Base-by-base conservation (phyloP, 306 rosid species). In the Echinosophora koreensis region DNA sequence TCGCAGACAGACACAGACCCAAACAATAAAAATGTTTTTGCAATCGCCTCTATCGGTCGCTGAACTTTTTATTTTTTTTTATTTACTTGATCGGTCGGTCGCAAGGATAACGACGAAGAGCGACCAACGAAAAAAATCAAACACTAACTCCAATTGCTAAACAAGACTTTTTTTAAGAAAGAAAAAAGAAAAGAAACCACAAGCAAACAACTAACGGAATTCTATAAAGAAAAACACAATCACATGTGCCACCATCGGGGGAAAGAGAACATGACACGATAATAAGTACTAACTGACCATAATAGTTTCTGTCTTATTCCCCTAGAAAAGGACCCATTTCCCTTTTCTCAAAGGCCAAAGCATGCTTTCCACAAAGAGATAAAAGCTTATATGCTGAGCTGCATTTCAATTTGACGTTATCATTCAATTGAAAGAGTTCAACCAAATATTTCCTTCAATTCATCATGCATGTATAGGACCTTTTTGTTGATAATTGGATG, bases 271-370 rank as follows among this genome's bases (percentile, higher is more conserved):
- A 61, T 11, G 56, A 17, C 47, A 70, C 15, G 41, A 56, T 77
- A 28, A 71, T 18, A 51, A 71, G 37, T 5, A 71, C 83, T 80
- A 82, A 76, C 73, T 44, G 34, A 46, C 46, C 81, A 78, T 86
- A 75, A 89, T 84, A 77, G 52, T 79, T 80, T 89, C 59, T 84
- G 87, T 82, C 81, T 62, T 34, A 71, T 89, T 67, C 71, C 80
- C 71, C 78, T 77, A 71, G 51, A 63, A 74, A 57, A 71, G 84
- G 89, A 38, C 83, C 81, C 77, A 37, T 50, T 61, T 56, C 66
- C 73, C 71, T 83, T 71, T 70, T 38, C 81, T 74, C 76, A 9
- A 16, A 69, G 52, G 82, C 74, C 82, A 84, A 78, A 81, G 80
- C 52, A 37, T 61, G 77, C 61, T 71, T 79, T 61, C 57, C 65